Evolutionary conservation across 2,329 filamentous ascomycete species (phyloP).

Genomic region (Cordyceps fumosorosea): DNA sequence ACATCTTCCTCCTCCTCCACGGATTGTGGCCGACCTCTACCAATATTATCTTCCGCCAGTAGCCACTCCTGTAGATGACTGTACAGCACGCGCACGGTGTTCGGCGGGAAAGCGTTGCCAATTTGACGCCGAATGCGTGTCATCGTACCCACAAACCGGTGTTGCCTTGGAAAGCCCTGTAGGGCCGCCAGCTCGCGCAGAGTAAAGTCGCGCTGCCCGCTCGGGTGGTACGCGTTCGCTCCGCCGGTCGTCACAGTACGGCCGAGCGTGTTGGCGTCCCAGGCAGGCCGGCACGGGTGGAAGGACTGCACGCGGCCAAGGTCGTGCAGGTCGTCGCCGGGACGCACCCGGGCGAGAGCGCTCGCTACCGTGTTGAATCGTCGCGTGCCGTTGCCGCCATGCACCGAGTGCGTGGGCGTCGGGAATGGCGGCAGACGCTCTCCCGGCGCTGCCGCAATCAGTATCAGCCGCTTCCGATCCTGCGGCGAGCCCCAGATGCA

Average conservation of each 20-base stretch:
- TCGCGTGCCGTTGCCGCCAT: conserved; percentile 27
- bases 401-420: conserved; percentile 47
- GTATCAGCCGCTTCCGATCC: conserved; percentile 43
- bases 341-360: conserved; percentile 37
- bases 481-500: conserved; percentile 46
- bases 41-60: conserved; percentile 32
- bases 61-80: conserved; percentile 42
- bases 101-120: conserved; percentile 71
- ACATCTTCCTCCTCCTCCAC: conserved; percentile 17
- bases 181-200: conserved; percentile 61
- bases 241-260: conserved; percentile 61
- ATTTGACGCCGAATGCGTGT: conserved; percentile 55
- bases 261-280: conserved; percentile 41
- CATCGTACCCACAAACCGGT: conserved; percentile 45
- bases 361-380: conserved; percentile 33
- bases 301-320: conserved; percentile 23
- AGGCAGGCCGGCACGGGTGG: conserved; percentile 28
- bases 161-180: conserved; percentile 60
- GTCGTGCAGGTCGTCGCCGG: conserved; percentile 34
- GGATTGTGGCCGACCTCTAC: conserved; percentile 15
- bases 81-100: conserved; percentile 44
- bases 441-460: conserved; percentile 59
- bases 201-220: conserved; percentile 56
- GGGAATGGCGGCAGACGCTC: conserved; percentile 64
- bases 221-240: conserved; percentile 57